Evolutionary conservation across 495 filamentous ascomycete species (phyloP).

Genomic region (Xylaria curta): DNA sequence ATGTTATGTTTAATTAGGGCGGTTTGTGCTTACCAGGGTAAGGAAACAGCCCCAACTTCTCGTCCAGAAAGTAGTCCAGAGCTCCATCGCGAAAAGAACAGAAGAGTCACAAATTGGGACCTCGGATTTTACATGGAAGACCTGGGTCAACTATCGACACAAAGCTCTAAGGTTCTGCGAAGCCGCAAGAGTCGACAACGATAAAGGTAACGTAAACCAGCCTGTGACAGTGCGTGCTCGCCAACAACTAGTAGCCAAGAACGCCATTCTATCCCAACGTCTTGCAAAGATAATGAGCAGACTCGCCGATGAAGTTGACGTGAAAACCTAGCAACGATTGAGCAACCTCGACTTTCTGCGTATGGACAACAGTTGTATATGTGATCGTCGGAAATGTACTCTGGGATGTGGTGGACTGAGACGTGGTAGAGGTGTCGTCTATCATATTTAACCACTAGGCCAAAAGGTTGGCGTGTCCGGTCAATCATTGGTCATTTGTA

Average conservation of each 20-base stretch:
- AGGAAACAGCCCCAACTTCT: constrained; percentile 44
- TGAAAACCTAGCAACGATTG: constrained; percentile 46
- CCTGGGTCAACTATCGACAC: constrained; percentile 66
- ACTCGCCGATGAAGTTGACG: constrained; percentile 48
- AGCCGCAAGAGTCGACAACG: constrained; percentile 71
- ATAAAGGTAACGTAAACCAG: constrained; percentile 60
- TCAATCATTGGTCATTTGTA: no score
- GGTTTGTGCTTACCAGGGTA: constrained; percentile 27
- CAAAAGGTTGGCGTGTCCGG: no score
- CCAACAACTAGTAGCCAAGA: constrained; percentile 43
- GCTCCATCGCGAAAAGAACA: constrained; percentile 32
- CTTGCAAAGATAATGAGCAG: constrained; percentile 47
- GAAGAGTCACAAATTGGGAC: constrained; percentile 61
- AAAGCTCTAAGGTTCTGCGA: constrained; percentile 83
- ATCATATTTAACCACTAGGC: no score
- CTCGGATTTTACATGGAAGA: constrained; percentile 61
- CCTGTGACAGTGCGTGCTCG: neutral
- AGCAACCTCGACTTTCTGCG: constrained; percentile 44
- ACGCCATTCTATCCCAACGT: constrained; percentile 51
- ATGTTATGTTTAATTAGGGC: neutral
- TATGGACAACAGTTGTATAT: no score
- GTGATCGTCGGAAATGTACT: no score
- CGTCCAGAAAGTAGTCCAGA: constrained; percentile 44
- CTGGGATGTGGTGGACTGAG: no score
- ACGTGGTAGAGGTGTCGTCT: no score